A percentile compares a stretch with the other conserved stretches of the same genome.
These are phyloP conservation scores for Draba incana DNA, from an alignment of 345 rosid species.

Conservation along the genomic window DNA sequence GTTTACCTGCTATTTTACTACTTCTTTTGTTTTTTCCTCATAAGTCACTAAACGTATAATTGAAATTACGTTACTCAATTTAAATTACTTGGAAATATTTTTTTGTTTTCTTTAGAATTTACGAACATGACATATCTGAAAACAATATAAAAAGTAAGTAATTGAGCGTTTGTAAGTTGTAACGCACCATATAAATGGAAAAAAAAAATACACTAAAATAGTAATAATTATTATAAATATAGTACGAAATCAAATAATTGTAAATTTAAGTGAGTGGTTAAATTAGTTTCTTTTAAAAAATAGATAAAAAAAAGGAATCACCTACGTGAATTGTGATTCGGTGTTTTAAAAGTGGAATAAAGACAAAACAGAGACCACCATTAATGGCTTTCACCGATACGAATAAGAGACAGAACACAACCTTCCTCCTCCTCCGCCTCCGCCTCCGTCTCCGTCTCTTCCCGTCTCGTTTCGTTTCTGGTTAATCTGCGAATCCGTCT, in stretches of 20 bases:
- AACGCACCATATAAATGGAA: background rate
- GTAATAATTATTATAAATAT: constrained; percentile 20
- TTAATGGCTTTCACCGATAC: constrained; percentile 47
- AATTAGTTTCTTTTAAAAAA: background rate
- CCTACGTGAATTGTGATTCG: constrained; percentile 44
- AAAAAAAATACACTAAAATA: background rate
- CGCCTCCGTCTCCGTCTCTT: constrained; percentile 21
- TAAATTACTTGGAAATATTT: background rate
- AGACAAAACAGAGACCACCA: constrained; percentile 50
- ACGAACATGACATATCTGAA: background rate
- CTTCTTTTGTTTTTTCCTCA: constrained; percentile 18
- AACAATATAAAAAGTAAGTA: background rate
- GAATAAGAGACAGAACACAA: constrained; percentile 44
- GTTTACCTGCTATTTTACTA: constrained; percentile 32
- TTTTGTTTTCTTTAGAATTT: background rate
- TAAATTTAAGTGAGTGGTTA: constrained; percentile 6
- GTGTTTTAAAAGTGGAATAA: constrained; percentile 43
- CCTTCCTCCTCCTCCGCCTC: constrained; percentile 18
- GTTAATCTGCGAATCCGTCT: background rate
- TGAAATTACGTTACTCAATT: background rate
- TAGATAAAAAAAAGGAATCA: constrained; percentile 21
- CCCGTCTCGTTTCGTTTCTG: constrained; percentile 33
- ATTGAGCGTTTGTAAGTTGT: constrained; percentile 14
- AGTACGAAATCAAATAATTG: constrained; percentile 32
- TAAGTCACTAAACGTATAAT: constrained; percentile 1